A percentile compares a stretch with the other conserved stretches of the same genome.
Conservation (phyloP, 768 basidiomycete genomes). For the Russula sp. region DNA sequence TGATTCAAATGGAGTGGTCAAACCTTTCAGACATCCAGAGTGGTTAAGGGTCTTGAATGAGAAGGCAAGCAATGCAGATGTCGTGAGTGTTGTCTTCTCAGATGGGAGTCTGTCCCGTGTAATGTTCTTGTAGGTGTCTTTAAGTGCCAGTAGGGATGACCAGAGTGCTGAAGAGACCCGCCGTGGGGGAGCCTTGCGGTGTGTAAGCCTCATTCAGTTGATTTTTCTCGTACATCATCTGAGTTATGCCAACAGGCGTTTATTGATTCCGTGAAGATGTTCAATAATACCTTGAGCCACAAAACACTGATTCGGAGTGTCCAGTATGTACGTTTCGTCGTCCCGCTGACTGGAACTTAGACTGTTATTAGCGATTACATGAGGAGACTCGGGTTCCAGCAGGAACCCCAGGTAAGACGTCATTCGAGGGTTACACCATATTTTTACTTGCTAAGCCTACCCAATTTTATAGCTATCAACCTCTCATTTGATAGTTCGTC, state of each 20-base stretch:
- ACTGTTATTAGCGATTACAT: neutral
- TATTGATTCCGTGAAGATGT: neutral
- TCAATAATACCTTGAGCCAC: neutral
- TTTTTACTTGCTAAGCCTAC: neutral
- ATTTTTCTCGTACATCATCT: neutral
- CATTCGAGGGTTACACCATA: no score
- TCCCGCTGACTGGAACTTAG: neutral
- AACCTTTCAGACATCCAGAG: neutral
- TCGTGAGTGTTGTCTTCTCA: neutral
- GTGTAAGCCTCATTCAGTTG: neutral
- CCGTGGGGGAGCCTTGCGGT: neutral
- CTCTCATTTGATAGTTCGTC: neutral
- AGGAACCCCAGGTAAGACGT: slow-evolving; percentile 10
- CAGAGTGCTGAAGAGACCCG: neutral
- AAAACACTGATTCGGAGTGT: neutral
- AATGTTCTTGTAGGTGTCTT: slow-evolving; percentile 1
- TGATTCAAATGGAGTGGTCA: neutral
- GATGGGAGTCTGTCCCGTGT: neutral
- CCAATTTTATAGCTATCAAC: slow-evolving; percentile 4
- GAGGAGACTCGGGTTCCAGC: rapidly evolving
- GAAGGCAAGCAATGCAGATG: slow-evolving; percentile 1
- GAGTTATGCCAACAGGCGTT: slow-evolving; percentile 1
- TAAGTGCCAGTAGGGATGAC: slow-evolving; percentile 5
- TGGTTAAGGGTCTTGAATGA: neutral
- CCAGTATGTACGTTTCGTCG: neutral